Conservation (phyloP, 2,329 filamentous ascomycete genomes). For the Colletotrichum magnum region DNA sequence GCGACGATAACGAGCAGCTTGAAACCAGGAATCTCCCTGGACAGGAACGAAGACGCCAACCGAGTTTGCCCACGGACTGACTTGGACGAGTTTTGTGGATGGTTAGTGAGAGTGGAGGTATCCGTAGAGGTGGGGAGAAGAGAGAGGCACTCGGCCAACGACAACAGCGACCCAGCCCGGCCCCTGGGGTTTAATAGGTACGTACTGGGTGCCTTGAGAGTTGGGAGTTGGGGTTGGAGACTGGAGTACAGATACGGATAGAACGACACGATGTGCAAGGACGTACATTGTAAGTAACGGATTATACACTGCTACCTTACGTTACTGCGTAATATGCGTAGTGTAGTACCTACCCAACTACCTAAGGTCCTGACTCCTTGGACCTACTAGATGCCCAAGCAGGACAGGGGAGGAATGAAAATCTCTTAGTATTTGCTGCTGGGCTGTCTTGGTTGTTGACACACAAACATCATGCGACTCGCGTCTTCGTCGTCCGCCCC, state of each 20-base stretch:
- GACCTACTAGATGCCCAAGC: too few relatives aligned
- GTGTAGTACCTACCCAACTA: too few relatives aligned
- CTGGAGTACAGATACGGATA: not conserved
- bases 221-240: not conserved
- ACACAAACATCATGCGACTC: too few relatives aligned
- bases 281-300: too few relatives aligned
- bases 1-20: constrained; percentile 5
- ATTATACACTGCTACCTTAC: too few relatives aligned
- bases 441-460: too few relatives aligned
- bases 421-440: too few relatives aligned
- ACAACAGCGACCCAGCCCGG: not conserved
- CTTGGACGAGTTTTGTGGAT: constrained; percentile 16
- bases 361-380: too few relatives aligned
- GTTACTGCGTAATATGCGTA: too few relatives aligned
- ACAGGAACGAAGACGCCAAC: constrained; percentile 1
- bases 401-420: too few relatives aligned
- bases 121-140: not conserved
- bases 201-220: not conserved
- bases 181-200: not conserved
- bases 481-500: too few relatives aligned
- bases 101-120: constrained; percentile 9
- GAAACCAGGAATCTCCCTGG: not conserved
- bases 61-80: constrained; percentile 1
- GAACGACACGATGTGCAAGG: constrained; percentile 9
- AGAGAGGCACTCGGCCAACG: not conserved